A percentile compares a stretch with the other conserved stretches of the same genome.
Conservation (phyloP, 768 basidiomycete species). For the Steccherinum ochraceum region DNA sequence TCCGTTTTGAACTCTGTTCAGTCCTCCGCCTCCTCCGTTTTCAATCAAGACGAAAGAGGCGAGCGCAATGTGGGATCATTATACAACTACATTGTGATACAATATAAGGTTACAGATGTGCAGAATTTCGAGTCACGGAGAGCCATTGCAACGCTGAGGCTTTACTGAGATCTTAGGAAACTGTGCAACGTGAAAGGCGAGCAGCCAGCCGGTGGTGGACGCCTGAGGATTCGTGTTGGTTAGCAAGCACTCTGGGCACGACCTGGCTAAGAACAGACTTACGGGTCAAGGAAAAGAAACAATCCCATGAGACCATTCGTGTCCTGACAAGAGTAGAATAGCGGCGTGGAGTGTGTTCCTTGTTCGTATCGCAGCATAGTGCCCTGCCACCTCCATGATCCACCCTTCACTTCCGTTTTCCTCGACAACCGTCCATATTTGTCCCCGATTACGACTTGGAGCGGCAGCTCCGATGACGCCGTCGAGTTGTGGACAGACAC, state of each 20-base stretch:
- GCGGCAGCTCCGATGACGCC: slow-evolving; percentile 31
- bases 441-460: slow-evolving; percentile 39
- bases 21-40: too few relatives aligned
- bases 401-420: slow-evolving; percentile 32
- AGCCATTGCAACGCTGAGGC: neutral
- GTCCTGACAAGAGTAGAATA: slow-evolving; percentile 36
- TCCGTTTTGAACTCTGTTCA: slow-evolving; percentile 7
- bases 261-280: slow-evolving; percentile 21
- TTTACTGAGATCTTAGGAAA: slow-evolving; percentile 20
- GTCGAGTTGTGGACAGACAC: slow-evolving; percentile 52
- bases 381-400: slow-evolving; percentile 49
- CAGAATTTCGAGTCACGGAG: neutral
- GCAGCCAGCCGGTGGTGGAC: slow-evolving; percentile 33
- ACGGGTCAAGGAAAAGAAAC: slow-evolving; percentile 44
- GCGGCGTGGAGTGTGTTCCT: slow-evolving; percentile 32
- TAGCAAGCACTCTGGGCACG: too few relatives aligned
- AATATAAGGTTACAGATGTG: slow-evolving; percentile 1
- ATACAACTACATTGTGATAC: neutral
- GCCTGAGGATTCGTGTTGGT: too few relatives aligned
- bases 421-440: slow-evolving; percentile 5
- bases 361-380: slow-evolving; percentile 45
- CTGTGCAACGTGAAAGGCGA: slow-evolving; percentile 37
- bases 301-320: slow-evolving; percentile 33
- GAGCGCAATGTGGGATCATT: neutral
- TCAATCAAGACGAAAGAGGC: neutral